Base-by-base conservation (phyloP, 371 early-diverging fungal species). In the Catenaria anguillulae region DNA sequence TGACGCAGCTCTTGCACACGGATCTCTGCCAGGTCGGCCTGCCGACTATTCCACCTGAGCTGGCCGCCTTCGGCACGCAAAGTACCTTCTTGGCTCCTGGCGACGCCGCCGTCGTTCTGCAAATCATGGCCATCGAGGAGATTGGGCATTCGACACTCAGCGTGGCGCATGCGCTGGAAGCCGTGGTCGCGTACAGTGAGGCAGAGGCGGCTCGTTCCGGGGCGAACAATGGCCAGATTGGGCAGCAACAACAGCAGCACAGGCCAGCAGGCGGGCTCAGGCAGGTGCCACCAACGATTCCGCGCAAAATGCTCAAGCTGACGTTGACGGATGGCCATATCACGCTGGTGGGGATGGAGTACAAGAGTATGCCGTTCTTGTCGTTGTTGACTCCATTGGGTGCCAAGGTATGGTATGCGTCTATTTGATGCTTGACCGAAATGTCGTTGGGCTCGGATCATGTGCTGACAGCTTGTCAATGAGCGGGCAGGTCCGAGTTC, bases 371-470 rank as follows among this genome's bases (percentile, higher is more conserved):
- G n/a, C 58, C 58, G 15, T 5, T 13, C 6, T 33, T 58, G 34
- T 37, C 36, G n/a, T 10, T 58, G 24, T 26, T 58, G 24, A 58
- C 29, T 33, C 58, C 58, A 13, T 1, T 36, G 5, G 58, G 58
- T 13, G 58, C 42, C 37, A 58, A 58, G 58, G 58, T 58, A 34
- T n/a, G n/a, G n/a, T n/a, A n/a, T n/a, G n/a, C n/a, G n/a, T n/a
- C n/a, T n/a, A n/a, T n/a, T n/a, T n/a, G n/a, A n/a, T n/a, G n/a
- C n/a, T n/a, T n/a, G n/a, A n/a, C n/a, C n/a, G n/a, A n/a, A n/a
- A n/a, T n/a, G n/a, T n/a, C n/a, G n/a, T n/a, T n/a, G n/a, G n/a
- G n/a, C n/a, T n/a, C n/a, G n/a, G n/a, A n/a, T n/a, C n/a, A n/a
- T n/a, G n/a, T n/a, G n/a, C n/a, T n/a, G n/a, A n/a, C n/a, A n/a